phyloP scores from a whole-genome alignment of 2,329 filamentous ascomycete genomes.

The Verticillium longisporum region DNA sequence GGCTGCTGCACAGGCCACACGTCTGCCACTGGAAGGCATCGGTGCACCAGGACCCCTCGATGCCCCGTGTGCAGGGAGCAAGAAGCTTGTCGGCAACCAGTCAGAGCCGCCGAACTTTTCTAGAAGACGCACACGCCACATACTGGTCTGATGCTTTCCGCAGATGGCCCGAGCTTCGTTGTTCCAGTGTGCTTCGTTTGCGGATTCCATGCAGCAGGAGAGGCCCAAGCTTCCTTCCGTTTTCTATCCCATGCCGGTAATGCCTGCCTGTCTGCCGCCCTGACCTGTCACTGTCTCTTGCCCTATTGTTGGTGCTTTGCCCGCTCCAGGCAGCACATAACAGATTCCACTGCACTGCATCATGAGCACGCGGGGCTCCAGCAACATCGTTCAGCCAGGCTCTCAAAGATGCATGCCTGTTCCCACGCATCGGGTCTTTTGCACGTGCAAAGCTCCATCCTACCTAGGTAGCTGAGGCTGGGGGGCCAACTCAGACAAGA shows the following conservation, averaged over 20 bases:
- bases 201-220: slow-evolving; percentile 5
- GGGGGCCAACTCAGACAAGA: background rate
- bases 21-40: background rate
- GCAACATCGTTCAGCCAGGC: too few relatives aligned
- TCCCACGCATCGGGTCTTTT: background rate
- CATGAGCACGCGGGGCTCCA: too few relatives aligned
- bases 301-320: too few relatives aligned
- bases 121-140: slow-evolving; percentile 14
- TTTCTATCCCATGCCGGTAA: background rate
- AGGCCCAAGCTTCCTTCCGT: slow-evolving; percentile 13
- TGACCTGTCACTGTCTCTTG: background rate
- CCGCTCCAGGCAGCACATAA: background rate
- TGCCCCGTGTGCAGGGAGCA: slow-evolving; percentile 1
- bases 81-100: slow-evolving; percentile 7
- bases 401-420: too few relatives aligned
- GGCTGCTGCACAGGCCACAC: background rate
- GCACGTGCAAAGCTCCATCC: background rate
- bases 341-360: too few relatives aligned
- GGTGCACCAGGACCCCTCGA: background rate
- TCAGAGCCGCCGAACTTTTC: slow-evolving; percentile 14
- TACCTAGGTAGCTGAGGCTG: background rate
- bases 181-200: background rate
- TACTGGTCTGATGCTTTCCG: slow-evolving; percentile 3
- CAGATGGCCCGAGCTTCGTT: background rate
- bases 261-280: too few relatives aligned